phyloP scores from a whole-genome alignment of 306 rosid genomes.

The Cucumis melo region DNA sequence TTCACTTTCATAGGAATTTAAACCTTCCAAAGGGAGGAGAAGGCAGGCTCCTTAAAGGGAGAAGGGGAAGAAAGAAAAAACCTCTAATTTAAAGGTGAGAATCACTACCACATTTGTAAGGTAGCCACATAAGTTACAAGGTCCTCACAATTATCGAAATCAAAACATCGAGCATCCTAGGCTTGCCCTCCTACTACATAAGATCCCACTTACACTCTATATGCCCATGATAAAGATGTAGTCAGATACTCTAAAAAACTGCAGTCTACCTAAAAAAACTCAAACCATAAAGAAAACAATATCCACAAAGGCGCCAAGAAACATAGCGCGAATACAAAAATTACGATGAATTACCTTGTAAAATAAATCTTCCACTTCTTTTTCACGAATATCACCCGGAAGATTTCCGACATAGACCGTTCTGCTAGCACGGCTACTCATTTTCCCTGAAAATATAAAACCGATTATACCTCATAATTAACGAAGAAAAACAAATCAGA shows the following conservation, averaged over 20 bases:
- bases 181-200: neutral
- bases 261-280: neutral
- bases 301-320: neutral
- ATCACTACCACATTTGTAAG: neutral
- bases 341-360: conserved; percentile 39
- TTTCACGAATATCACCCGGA: conserved; percentile 97
- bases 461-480: neutral
- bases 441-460: conserved; percentile 22
- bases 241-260: neutral
- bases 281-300: neutral
- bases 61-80: too few relatives aligned
- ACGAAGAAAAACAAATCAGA: neutral
- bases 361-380: conserved; percentile 94
- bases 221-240: neutral
- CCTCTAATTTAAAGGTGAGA: neutral
- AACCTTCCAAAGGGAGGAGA: neutral
- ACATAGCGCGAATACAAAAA: neutral
- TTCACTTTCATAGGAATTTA: neutral
- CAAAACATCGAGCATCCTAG: neutral
- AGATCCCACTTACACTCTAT: neutral
- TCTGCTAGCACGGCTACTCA: conserved; percentile 88
- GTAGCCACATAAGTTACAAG: neutral
- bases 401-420: conserved; percentile 93
- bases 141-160: neutral
- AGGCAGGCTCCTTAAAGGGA: too few relatives aligned